These are phyloP conservation scores for Gymnopus androsaceus DNA, from an alignment of 1,284 basidiomycete genomes.

Conservation along the genomic window DNA sequence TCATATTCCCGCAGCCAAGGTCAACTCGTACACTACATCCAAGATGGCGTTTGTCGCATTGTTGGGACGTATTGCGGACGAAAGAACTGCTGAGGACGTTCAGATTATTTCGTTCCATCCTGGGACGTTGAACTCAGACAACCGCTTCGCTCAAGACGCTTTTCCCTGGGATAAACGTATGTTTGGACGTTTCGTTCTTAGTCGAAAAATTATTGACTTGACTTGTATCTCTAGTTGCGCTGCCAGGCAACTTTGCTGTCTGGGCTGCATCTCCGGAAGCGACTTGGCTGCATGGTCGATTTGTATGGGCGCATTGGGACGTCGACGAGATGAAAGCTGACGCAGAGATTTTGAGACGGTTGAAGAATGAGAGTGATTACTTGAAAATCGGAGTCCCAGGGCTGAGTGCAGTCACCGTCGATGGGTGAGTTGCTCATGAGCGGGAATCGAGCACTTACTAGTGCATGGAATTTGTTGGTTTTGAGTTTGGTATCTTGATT, in stretches of 20 bases:
- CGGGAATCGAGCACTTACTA: no score
- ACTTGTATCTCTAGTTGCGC: background rate
- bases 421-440: no score
- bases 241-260: background rate
- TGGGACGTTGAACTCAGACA: background rate
- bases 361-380: background rate
- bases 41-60: background rate
- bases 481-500: no score
- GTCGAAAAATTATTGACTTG: background rate
- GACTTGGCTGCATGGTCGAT: background rate
- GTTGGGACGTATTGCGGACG: background rate
- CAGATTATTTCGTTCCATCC: slow-evolving; percentile 4
- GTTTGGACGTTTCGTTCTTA: background rate
- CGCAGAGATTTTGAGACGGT: background rate
- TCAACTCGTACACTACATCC: background rate
- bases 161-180: background rate
- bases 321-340: background rate
- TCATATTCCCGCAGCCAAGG: background rate
- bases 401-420: background rate
- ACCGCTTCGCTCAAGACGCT: background rate
- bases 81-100: background rate
- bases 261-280: background rate
- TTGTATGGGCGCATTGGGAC: slow-evolving; percentile 2
- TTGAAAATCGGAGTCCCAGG: background rate
- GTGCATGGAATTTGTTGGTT: no score